Evolutionary conservation across 2,329 filamentous ascomycete genomes (phyloP).

Genomic region (Didymella sp.): DNA sequence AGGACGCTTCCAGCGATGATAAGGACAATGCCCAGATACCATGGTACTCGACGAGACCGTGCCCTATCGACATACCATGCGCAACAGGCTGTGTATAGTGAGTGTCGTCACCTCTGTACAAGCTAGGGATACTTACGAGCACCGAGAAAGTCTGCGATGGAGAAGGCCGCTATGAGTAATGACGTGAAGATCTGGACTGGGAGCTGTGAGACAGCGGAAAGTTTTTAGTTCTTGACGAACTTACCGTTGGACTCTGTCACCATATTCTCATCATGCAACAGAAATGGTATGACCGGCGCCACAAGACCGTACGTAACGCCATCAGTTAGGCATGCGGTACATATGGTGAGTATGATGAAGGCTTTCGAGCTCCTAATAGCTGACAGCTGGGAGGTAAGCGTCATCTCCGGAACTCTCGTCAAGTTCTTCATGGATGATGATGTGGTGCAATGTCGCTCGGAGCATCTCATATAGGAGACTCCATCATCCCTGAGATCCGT

Average conservation of each 20-base stretch:
- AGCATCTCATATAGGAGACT: neutral
- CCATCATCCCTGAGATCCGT: neutral
- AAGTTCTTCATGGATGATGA: neutral
- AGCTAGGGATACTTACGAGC: neutral
- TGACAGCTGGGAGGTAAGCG: neutral
- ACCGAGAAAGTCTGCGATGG: slow-evolving; percentile 2
- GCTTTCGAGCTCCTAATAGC: slow-evolving; percentile 19
- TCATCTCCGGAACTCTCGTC: neutral
- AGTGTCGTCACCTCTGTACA: neutral
- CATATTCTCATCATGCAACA: slow-evolving; percentile 16
- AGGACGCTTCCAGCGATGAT: slow-evolving; percentile 21
- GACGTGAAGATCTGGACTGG: neutral
- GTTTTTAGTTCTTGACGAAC: neutral
- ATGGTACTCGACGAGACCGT: slow-evolving; percentile 20
- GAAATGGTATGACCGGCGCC: slow-evolving; percentile 22
- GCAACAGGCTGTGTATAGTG: slow-evolving; percentile 12
- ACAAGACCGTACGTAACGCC: slow-evolving; percentile 24
- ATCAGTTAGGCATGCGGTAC: slow-evolving; percentile 22
- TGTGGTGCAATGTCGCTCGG: neutral
- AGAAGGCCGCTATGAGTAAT: neutral
- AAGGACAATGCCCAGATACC: slow-evolving; percentile 21
- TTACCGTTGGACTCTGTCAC: neutral
- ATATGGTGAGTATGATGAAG: slow-evolving; percentile 24
- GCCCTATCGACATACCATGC: slow-evolving; percentile 23
- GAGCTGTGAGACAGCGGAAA: neutral